phyloP scores from a whole-genome alignment of 2,329 filamentous ascomycete genomes.

The Colletotrichum sp. region DNA sequence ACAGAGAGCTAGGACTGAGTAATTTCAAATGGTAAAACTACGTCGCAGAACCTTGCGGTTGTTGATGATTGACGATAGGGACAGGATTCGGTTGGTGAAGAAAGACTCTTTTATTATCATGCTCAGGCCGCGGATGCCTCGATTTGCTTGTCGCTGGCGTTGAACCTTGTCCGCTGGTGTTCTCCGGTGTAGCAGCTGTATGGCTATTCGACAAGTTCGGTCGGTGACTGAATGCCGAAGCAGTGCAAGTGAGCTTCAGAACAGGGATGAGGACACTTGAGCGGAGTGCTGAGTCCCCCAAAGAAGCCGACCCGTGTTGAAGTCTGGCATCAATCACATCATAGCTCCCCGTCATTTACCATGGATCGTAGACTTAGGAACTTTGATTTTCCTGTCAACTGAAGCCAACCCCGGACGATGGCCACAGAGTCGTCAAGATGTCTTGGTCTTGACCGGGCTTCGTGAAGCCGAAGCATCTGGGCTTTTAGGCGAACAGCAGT shows the following conservation, averaged over 20 bases:
- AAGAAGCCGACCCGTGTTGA: background rate
- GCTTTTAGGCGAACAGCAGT: background rate
- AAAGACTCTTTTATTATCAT: background rate
- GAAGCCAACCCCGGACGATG: background rate
- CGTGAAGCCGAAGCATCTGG: background rate
- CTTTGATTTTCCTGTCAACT: too few species aligned
- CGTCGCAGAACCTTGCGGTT: rapidly evolving
- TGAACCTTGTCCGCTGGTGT: background rate
- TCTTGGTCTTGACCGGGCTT: background rate
- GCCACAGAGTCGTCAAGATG: background rate
- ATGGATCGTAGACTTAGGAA: too few species aligned
- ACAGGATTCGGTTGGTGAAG: background rate
- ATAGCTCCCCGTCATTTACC: too few species aligned
- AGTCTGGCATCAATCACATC: background rate
- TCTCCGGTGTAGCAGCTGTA: background rate
- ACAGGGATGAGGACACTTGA: background rate
- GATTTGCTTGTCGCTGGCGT: background rate
- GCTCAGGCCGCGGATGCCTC: background rate
- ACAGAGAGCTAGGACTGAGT: background rate
- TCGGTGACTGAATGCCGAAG: background rate
- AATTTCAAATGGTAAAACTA: background rate
- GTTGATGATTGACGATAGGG: background rate
- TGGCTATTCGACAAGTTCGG: background rate
- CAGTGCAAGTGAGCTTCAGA: background rate
- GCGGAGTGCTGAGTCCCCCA: background rate